Evolutionary conservation across 148 eudicot species (phyloP).

Genomic region (Simmondsia chinensis): DNA sequence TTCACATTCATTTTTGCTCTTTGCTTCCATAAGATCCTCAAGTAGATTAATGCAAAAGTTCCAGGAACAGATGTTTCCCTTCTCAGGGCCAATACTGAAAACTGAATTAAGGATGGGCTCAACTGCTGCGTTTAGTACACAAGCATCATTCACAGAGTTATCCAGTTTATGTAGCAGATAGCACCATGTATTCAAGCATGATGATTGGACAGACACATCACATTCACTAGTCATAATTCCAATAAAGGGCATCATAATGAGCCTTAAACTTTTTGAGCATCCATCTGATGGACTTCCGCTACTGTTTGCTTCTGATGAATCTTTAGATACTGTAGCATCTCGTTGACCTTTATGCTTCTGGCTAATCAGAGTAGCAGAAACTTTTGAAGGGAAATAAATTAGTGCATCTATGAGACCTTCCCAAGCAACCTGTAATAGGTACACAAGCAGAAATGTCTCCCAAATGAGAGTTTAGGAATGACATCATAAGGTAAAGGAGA

Average conservation of each 20-base stretch:
- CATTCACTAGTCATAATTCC: slow-evolving; percentile 64
- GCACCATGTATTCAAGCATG: slow-evolving; percentile 81
- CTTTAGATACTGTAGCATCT: slow-evolving; percentile 1
- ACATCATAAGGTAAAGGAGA: neutral
- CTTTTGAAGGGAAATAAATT: slow-evolving; percentile 26
- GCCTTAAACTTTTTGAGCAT: slow-evolving; percentile 44
- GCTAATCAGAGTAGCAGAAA: slow-evolving; percentile 6
- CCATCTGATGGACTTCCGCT: slow-evolving; percentile 20
- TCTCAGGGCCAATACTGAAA: slow-evolving; percentile 35
- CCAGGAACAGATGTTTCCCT: slow-evolving; percentile 43
- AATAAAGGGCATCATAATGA: slow-evolving; percentile 75
- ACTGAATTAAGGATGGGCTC: slow-evolving; percentile 60
- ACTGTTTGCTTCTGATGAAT: slow-evolving; percentile 13
- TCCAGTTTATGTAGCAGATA: slow-evolving; percentile 77
- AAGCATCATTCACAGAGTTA: slow-evolving; percentile 37
- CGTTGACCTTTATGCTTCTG: slow-evolving; percentile 11
- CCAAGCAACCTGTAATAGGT: slow-evolving; percentile 70
- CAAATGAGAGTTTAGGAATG: neutral
- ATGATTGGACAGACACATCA: slow-evolving; percentile 52
- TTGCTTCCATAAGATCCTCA: slow-evolving; percentile 37
- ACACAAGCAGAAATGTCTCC: slow-evolving; percentile 2
- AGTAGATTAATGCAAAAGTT: slow-evolving; percentile 50
- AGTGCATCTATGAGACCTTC: slow-evolving; percentile 87
- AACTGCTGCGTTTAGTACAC: slow-evolving; percentile 35
- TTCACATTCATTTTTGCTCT: slow-evolving; percentile 10